Percentiles rank a stretch among this genome's conserved stretches.
phyloP scores from a whole-genome alignment of 2,329 filamentous ascomycete species.

The Cladophialophora immunda region DNA sequence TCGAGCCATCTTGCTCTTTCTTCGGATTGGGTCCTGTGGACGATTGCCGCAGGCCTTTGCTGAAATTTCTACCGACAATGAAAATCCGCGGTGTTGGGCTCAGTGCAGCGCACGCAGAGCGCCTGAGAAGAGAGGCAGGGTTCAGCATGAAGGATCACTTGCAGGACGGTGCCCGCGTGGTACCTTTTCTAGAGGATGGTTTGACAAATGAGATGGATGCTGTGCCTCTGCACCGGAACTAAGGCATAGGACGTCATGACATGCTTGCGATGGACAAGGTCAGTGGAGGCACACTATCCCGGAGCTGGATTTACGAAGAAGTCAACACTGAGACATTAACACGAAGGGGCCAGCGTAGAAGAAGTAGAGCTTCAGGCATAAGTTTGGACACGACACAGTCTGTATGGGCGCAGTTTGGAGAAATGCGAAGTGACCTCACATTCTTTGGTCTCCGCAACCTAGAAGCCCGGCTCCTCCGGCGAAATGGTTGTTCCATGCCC shows the following conservation, averaged over 20 bases:
- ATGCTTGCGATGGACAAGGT: not conserved
- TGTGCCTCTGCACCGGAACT: not conserved
- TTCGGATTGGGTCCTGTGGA: conserved; percentile 4
- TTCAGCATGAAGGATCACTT: conserved; percentile 21
- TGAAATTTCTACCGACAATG: conserved; percentile 20
- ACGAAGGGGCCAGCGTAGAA: not conserved
- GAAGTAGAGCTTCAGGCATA: not conserved
- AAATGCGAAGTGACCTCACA: not conserved
- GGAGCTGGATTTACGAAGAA: not conserved
- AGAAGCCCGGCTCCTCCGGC: not conserved
- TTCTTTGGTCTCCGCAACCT: not conserved
- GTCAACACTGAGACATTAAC: not conserved
- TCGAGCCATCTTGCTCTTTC: conserved; percentile 26
- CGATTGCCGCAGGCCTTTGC: not conserved
- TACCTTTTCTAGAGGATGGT: not conserved
- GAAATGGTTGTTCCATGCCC: not conserved
- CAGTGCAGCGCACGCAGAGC: conserved; percentile 24
- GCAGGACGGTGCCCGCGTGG: not conserved
- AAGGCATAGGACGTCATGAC: not conserved
- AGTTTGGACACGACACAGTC: not conserved
- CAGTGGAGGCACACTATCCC: not conserved
- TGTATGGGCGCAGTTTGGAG: not conserved
- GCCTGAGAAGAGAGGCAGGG: conserved; percentile 5
- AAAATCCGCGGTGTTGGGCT: conserved; percentile 5
- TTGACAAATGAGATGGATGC: not conserved